Evolutionary conservation across 2,329 filamentous ascomycete species (phyloP), one percentile per base, ranked within the genome.

Genomic region (Stemphylium beticola): DNA sequence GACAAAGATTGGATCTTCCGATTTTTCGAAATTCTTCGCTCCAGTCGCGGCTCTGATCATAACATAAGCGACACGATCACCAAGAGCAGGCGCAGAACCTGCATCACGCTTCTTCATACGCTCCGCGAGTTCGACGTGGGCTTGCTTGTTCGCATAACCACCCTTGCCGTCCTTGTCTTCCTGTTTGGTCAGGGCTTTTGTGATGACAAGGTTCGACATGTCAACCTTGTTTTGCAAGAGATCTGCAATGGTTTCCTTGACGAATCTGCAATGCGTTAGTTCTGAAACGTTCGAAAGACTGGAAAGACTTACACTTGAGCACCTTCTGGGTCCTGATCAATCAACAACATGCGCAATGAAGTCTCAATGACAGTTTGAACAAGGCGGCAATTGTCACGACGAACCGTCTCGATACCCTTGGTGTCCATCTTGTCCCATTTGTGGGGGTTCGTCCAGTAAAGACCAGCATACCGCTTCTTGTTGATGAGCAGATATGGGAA

Each of bases 401-500:
- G 89, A 41, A 99, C 96, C 3, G 95, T 99, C 78, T 99, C 95
- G 64, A 99, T 98, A 82, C 95, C 95, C 76, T 99, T 99, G 56
- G 92, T 98, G 77, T 99, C 95, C 96, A 99, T 99, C 82, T 98
- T 99, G 83, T 99, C 96, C 75, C 90, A 95, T 77, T 96, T 97
- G 37, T 93, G 85, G 0, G 93, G 86, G 63, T 90, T 95, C 4
- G 95, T 99, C 93, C 93, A 99, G 79, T 92, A 98, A 29, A 99
- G 78, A n/a, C 95, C 95, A 8, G 95, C 95, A 70, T 99, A 99
- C 60, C 95, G 90, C 82, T 99, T 99, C 82, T 99, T 99, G 86
- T 99, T 99, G 86, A 99, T 99, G 46, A 99, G 83, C 31, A 99
- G 83, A 73, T 99, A 99, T 0, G 95, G 95, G 74, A 90, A 99